Conservation (phyloP, 768 basidiomycete genomes). For the Termitomyces sp. region DNA sequence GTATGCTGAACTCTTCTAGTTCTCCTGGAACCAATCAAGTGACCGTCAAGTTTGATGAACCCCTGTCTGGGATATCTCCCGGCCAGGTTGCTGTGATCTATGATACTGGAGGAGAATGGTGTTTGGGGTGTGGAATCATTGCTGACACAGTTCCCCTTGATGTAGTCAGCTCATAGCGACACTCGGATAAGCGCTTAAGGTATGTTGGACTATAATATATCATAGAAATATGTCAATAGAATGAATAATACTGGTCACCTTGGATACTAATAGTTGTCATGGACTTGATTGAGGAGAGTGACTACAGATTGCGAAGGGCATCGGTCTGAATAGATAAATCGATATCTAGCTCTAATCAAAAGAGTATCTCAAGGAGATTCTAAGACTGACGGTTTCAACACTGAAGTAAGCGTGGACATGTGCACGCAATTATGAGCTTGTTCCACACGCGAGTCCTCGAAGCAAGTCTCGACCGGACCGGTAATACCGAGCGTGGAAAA, state of each 20-base stretch:
- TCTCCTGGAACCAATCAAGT: constrained; percentile 18
- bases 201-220: not conserved
- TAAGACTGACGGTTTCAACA: no score
- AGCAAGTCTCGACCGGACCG: not conserved
- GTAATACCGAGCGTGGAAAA: not conserved
- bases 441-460: no score
- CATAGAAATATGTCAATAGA: not conserved
- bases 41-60: constrained; percentile 46
- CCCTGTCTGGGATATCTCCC: constrained; percentile 63
- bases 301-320: no score
- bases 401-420: no score
- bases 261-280: not conserved
- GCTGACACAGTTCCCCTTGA: constrained; percentile 1
- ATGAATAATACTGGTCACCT: not conserved
- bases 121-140: constrained; percentile 81
- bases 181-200: not conserved
- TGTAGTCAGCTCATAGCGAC: not conserved
- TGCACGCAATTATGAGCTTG: no score
- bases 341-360: no score
- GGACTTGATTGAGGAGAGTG: no score
- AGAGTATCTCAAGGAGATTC: no score
- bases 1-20: constrained; percentile 14
- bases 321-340: no score
- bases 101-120: constrained; percentile 63
- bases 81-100: constrained; percentile 82